phyloP scores from a whole-genome alignment of 2,329 filamentous ascomycete genomes.

The Calonectria henricotiae region DNA sequence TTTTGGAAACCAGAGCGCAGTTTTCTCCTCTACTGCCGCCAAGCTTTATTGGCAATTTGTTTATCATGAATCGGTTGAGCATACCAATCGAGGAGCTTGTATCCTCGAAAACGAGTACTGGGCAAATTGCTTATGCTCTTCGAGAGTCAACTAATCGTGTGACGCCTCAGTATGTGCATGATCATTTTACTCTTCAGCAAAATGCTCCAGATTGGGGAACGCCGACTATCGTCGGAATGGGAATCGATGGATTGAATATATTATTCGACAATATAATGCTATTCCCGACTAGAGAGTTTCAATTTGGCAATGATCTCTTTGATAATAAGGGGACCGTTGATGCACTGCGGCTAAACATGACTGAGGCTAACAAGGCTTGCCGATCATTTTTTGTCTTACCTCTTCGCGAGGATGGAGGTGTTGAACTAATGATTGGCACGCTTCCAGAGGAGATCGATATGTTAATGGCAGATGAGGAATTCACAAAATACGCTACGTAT shows the following conservation, averaged over 20 bases:
- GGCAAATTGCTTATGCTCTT: constrained; percentile 46
- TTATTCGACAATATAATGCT: constrained; percentile 54
- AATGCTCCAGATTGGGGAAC: constrained; percentile 46
- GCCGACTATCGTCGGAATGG: not conserved
- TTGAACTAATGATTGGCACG: constrained; percentile 52
- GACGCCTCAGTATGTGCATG: constrained; percentile 51
- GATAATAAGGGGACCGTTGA: constrained; percentile 49
- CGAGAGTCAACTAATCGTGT: constrained; percentile 50
- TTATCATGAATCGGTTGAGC: constrained; percentile 50
- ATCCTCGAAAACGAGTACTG: constrained; percentile 49
- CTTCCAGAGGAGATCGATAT: constrained; percentile 53
- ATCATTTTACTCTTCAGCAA: constrained; percentile 52
- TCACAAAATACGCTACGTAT: constrained; percentile 46
- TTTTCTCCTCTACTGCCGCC: constrained; percentile 53
- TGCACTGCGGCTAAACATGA: constrained; percentile 50
- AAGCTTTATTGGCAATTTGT: constrained; percentile 48
- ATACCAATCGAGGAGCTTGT: constrained; percentile 51
- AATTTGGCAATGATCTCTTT: constrained; percentile 46
- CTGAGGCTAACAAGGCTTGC: constrained; percentile 47
- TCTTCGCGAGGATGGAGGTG: constrained; percentile 50
- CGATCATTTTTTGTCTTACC: constrained; percentile 51
- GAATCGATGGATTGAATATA: constrained; percentile 11
- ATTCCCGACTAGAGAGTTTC: constrained; percentile 37
- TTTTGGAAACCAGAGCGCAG: constrained; percentile 53
- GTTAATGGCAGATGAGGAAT: constrained; percentile 50